Evolutionary conservation across 306 rosid genomes (phyloP), one percentile per base, ranked within the genome.

Genomic region (Cucurbita pepo): DNA sequence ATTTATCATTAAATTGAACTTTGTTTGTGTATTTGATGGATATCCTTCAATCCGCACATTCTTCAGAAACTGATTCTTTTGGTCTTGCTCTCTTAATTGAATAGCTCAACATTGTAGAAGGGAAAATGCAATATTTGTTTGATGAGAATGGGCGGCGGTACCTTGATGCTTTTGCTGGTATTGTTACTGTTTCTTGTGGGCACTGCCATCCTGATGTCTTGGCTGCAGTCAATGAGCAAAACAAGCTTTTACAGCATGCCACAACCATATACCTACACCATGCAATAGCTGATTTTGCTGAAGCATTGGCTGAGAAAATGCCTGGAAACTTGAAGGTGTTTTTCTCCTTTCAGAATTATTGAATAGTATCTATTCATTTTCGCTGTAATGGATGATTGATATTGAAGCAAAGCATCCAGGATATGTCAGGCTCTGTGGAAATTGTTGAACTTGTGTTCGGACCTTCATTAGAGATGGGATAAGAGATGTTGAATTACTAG

Each of bases 111-210:
- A 90, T 93, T 76, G 98, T 93, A 74, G 98, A 90, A 70, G 98
- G 97, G 58, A 93, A 87, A 81, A 93, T 93, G 98, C 97, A 93
- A 50, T 93, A 90, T 79, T 81, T 93, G 56, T 93, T 78, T 73
- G 98, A 93, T 74, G 97, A 93, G 54, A 85, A 75, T 75, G 98
- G 98, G 50, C 87, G 77, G 90, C 97, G 98, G 6, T 93, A 88
- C 69, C 94, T 93, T 22, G 98, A 93, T 81, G 97, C 98, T 22
- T 90, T 88, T 73, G 97, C 97, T 16, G 97, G 98, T 51, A 88
- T 93, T n/a, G 98, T 93, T n/a, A 93, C 98, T 22, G 91, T 93
- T 60, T 93, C 98, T 57, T 87, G 96, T 59, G 97, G 98, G 56
- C 98, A 93, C 83, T 93, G 98, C 75, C 97, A 93, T 76, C 98